These are phyloP conservation scores for Capsicum rhomboideum DNA, from an alignment of 257 asterid genomes.

Conservation along the genomic window DNA sequence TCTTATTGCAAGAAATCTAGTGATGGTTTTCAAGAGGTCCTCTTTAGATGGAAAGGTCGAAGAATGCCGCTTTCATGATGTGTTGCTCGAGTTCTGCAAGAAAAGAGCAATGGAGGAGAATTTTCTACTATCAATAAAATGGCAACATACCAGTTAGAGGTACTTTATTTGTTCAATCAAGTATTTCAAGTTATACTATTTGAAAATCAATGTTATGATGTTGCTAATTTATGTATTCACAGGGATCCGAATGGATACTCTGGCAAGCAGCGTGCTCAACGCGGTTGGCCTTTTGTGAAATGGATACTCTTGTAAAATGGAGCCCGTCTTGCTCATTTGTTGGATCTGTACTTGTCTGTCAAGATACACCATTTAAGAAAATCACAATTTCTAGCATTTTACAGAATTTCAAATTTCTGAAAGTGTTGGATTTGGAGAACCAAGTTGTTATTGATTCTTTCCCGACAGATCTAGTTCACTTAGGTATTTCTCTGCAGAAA, in stretches of 20 bases:
- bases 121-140: background rate
- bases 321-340: background rate
- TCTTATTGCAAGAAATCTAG: background rate
- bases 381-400: background rate
- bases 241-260: background rate
- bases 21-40: background rate
- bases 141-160: background rate
- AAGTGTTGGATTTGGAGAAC: slow-evolving; percentile 10
- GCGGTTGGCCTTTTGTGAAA: background rate
- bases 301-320: background rate
- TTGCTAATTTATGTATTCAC: background rate
- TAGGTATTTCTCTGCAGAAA: slow-evolving; percentile 9
- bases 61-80: slow-evolving; percentile 10
- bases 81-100: slow-evolving; percentile 7
- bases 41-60: background rate
- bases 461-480: background rate
- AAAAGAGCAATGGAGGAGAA: slow-evolving; percentile 1
- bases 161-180: background rate
- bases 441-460: background rate
- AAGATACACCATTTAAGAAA: background rate
- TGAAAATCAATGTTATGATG: background rate
- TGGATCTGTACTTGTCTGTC: background rate
- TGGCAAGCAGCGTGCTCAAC: background rate
- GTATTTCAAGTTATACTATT: background rate
- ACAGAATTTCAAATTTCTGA: background rate